Percentiles rank a stretch among this genome's conserved stretches.
Conservation (phyloP, 176 grass and related monocot species). For the Rhynchospora tenuis region DNA sequence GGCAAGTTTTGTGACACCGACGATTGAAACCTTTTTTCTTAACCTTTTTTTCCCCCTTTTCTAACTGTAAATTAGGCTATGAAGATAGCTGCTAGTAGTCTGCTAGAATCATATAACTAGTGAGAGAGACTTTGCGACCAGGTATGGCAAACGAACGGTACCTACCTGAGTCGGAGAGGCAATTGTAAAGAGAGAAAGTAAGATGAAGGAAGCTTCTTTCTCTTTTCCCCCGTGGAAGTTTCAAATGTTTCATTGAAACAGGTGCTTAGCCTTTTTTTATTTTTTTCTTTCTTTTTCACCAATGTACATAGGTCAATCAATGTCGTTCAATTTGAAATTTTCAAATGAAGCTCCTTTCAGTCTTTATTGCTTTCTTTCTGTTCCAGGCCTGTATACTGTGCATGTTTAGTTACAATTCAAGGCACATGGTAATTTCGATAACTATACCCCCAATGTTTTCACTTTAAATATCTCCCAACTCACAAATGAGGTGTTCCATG, state of each 20-base stretch:
- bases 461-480: not conserved
- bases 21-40: constrained; percentile 27
- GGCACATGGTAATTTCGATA: not conserved
- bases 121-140: constrained; percentile 36
- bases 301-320: constrained; percentile 22
- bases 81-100: constrained; percentile 28
- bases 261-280: not conserved
- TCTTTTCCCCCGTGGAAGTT: not conserved
- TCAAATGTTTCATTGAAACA: constrained; percentile 25
- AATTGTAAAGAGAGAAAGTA: constrained; percentile 11
- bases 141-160: constrained; percentile 36
- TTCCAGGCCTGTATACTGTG: not conserved
- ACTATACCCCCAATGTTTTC: not conserved
- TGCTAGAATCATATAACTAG: constrained; percentile 18
- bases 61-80: constrained; percentile 44
- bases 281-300: not conserved
- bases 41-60: not conserved
- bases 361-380: constrained; percentile 9
- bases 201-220: constrained; percentile 23
- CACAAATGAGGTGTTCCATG: not conserved
- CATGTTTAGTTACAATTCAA: constrained; percentile 18
- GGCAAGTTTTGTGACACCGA: constrained; percentile 55
- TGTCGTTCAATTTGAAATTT: constrained; percentile 24
- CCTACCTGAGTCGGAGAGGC: constrained; percentile 48
- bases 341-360: constrained; percentile 17